phyloP scores from a whole-genome alignment of 1,139 yeast species.

The Geotrichum europaeum region DNA sequence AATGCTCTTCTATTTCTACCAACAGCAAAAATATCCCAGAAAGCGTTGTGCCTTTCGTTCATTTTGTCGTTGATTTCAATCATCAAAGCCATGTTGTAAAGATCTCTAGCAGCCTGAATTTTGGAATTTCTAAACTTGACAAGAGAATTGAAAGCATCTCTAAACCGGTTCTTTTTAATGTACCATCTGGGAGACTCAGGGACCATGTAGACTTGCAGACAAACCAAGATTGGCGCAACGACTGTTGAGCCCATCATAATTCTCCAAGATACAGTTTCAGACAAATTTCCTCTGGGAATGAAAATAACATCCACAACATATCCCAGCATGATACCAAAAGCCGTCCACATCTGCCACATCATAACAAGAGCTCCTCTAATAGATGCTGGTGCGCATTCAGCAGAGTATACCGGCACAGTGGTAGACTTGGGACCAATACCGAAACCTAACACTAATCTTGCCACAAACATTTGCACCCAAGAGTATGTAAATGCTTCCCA shows the following conservation, averaged over 20 bases:
- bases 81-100: constrained; percentile 63
- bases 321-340: constrained; percentile 80
- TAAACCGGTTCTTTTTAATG: constrained; percentile 57
- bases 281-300: constrained; percentile 40
- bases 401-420: constrained; percentile 75
- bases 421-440: constrained; percentile 80
- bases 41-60: constrained; percentile 33
- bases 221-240: constrained; percentile 65
- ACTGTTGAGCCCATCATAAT: constrained; percentile 74
- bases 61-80: constrained; percentile 61
- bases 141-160: constrained; percentile 53
- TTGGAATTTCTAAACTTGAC: constrained; percentile 45
- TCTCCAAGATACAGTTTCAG: constrained; percentile 65
- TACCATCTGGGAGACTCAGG: constrained; percentile 83
- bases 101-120: constrained; percentile 68
- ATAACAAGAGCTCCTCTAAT: constrained; percentile 77
- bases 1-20: constrained; percentile 83
- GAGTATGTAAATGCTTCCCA: constrained; percentile 69
- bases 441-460: constrained; percentile 65
- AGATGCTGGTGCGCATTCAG: constrained; percentile 72
- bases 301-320: constrained; percentile 65
- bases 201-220: constrained; percentile 60
- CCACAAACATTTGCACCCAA: constrained; percentile 73
- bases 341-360: constrained; percentile 89
- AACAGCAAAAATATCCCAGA: constrained; percentile 51